Base-by-base conservation (phyloP, 495 filamentous ascomycete species). In the Lentithecium fluviatile region DNA sequence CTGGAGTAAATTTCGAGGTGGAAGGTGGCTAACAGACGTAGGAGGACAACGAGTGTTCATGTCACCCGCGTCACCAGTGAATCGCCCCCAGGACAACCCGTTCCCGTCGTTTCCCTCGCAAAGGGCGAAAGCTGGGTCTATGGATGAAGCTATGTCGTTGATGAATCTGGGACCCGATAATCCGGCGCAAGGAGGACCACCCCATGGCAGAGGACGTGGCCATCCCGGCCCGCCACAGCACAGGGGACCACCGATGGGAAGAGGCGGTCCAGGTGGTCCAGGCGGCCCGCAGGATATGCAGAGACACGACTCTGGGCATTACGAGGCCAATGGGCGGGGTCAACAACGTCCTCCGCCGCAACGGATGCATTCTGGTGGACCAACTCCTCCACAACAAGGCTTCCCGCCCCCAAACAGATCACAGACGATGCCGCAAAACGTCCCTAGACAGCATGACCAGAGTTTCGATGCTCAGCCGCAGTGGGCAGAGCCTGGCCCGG, bases 91-190 rank as follows among this genome's bases (percentile, higher is more conserved):
- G 68, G 85, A 87, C 45, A 85, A 84, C 61, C 82, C 86, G 3
- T 90, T 88, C 59, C 85, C 88, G 12, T 76, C 79, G 1, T 88
- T 89, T 58, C 82, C 83, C 32, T 71, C 74, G 45, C 75, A 77
- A 38, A 77, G 77, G 42, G 78, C 74, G 58, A 77, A 80, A 12
- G 36, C 29, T 8, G 62, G 43, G 12, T 60, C 62, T 24, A 50
- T 70, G 53, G 66, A 66, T 38, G 57, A 69, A 43, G 62, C 62
- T 13, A 71, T 67, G 64, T 23, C 56, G 6, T 19, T 59, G 15
- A 62, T 68, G 59, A 66, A 40, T 25, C 40, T 68, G 23, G 61
- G 66, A 82, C 45, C 75, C 77, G 37, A 80, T 77, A 46, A 88
- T 85, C 82, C 78, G 73, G 10, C 73, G 69, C 19, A 81, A 86